Evolutionary conservation across 1,139 yeast species (phyloP).

Genomic region (Blastobotrys arbuscula): DNA sequence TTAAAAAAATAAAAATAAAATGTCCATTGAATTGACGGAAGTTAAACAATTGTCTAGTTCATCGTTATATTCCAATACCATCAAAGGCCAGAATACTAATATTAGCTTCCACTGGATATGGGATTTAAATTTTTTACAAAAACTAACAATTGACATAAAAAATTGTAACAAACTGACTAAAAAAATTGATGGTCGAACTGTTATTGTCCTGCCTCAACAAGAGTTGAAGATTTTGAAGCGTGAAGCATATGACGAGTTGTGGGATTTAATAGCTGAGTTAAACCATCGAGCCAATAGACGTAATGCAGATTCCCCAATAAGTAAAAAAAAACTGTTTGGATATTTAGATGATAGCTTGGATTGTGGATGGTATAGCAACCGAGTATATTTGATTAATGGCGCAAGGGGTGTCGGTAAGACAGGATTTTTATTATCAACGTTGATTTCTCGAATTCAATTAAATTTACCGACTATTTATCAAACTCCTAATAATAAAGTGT

Average conservation of each 20-base stretch:
- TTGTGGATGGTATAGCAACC: conserved; percentile 13
- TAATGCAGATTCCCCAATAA: conserved; percentile 5
- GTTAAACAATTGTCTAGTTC: not conserved
- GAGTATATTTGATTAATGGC: conserved; percentile 7
- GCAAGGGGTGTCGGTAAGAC: conserved; percentile 10
- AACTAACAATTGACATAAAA: not conserved
- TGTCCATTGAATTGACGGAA: not conserved
- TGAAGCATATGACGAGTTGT: conserved; percentile 9
- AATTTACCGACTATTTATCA: conserved; percentile 9
- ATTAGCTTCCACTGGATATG: conserved; percentile 3
- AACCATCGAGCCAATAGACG: conserved; percentile 10
- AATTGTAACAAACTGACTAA: not conserved
- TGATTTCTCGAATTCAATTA: conserved; percentile 1
- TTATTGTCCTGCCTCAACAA: not conserved
- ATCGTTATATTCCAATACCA: too few relatives aligned
- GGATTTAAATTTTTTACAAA: conserved; percentile 2
- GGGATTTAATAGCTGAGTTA: conserved; percentile 9
- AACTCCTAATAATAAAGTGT: not conserved
- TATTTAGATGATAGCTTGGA: not conserved
- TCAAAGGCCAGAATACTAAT: not conserved
- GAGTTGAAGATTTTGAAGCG: conserved; percentile 2
- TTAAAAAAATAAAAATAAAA: not conserved
- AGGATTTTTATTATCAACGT: conserved; percentile 7
- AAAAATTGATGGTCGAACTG: not conserved
- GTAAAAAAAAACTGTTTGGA: not conserved